Percentiles rank a stretch among this genome's conserved stretches.
Conservation (phyloP, 1,284 basidiomycete species). For the Malassezia furfur region DNA sequence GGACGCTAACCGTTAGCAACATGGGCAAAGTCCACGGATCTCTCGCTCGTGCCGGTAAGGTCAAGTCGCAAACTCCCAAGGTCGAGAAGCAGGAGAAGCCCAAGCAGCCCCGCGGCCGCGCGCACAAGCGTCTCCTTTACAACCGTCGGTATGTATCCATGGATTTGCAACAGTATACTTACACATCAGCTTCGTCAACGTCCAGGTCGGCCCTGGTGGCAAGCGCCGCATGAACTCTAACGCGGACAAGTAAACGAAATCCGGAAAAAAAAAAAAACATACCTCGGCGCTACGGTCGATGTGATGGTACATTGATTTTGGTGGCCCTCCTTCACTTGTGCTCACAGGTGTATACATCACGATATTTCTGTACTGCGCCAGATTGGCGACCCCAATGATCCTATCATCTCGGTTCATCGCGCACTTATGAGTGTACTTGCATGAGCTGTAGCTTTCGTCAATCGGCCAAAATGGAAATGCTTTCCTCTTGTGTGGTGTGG, state of each 20-base stretch:
- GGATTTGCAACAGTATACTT: constrained; percentile 1
- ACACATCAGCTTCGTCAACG: constrained; percentile 74
- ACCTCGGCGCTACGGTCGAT: neutral
- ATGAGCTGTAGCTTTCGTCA: neutral
- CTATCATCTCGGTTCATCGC: neutral
- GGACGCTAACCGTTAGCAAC: constrained; percentile 20
- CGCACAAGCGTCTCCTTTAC: constrained; percentile 90
- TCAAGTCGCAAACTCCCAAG: constrained; percentile 84
- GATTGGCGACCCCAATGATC: neutral
- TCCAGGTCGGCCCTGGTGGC: constrained; percentile 76
- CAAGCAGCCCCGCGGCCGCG: constrained; percentile 88
- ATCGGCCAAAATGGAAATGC: neutral
- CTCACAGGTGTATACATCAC: neutral
- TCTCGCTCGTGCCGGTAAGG: constrained; percentile 98
- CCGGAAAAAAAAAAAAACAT: neutral
- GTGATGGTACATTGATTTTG: too few relatives aligned
- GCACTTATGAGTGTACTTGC: neutral
- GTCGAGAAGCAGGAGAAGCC: constrained; percentile 97
- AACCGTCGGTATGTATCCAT: constrained; percentile 66
- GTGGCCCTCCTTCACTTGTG: neutral
- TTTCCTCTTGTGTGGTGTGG: neutral
- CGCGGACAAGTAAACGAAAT: constrained; percentile 36
- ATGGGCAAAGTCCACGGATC: constrained; percentile 86
- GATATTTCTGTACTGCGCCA: neutral
- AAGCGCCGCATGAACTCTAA: constrained; percentile 73